These are phyloP conservation scores for Cyclotella atomus DNA, from an alignment of 108 stramenopile genomes.

Conservation along the genomic window DNA sequence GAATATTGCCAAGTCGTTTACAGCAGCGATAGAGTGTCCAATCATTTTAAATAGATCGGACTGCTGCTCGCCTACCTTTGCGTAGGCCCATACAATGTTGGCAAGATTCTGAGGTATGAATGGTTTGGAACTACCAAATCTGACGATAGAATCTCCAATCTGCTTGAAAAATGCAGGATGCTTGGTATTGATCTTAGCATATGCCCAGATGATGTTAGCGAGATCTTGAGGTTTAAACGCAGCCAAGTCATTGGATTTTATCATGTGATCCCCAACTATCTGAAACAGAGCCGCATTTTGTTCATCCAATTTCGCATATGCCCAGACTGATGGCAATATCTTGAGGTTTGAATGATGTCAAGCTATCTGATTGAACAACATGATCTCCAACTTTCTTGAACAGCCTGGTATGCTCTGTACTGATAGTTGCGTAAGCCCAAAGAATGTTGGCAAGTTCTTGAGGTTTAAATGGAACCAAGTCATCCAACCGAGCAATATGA, in stretches of 20 bases:
- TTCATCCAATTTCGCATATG: background rate
- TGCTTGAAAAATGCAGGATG: too few relatives aligned
- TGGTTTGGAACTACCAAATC: too few relatives aligned
- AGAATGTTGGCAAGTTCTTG: background rate
- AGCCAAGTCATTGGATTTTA: background rate
- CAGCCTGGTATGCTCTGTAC: background rate
- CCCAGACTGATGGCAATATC: constrained; percentile 1
- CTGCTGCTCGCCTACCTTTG: too few relatives aligned
- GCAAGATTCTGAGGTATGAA: too few relatives aligned
- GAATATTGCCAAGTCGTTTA: too few relatives aligned
- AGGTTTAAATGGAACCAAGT: background rate
- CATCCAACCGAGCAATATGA: background rate
- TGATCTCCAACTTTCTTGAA: background rate
- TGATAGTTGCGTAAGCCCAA: background rate
- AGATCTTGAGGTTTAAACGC: too few relatives aligned
- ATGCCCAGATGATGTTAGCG: too few relatives aligned
- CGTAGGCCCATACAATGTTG: too few relatives aligned
- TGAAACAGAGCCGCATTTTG: background rate
- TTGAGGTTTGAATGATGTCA: constrained; percentile 21
- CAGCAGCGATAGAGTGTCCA: too few relatives aligned
- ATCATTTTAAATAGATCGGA: too few relatives aligned
- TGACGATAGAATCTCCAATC: too few relatives aligned
- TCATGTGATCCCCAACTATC: background rate
- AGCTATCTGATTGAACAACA: background rate
- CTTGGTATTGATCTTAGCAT: too few relatives aligned